These are phyloP conservation scores for Hypoxylon sp. DNA, from an alignment of 2,329 filamentous ascomycete genomes.

Conservation along the genomic window DNA sequence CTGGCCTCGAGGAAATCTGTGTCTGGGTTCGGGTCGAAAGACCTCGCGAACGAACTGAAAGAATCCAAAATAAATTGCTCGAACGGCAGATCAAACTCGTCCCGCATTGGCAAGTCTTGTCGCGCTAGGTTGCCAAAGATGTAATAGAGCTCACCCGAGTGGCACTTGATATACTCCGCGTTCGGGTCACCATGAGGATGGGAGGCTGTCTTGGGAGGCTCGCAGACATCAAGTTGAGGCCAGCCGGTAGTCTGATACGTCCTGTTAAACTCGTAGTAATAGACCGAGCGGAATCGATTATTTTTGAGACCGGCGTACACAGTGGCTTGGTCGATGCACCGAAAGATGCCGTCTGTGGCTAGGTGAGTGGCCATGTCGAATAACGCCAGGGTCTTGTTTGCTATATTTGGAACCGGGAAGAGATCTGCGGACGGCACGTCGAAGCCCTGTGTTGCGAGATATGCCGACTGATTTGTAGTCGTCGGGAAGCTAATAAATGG, in stretches of 20 bases:
- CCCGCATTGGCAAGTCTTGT: slow-evolving; percentile 61
- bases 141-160: slow-evolving; percentile 69
- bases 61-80: slow-evolving; percentile 61
- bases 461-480: slow-evolving; percentile 53
- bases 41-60: slow-evolving; percentile 66
- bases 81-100: slow-evolving; percentile 59
- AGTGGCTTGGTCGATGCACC: slow-evolving; percentile 72
- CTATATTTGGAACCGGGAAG: slow-evolving; percentile 64
- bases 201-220: slow-evolving; percentile 55
- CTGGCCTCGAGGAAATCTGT: slow-evolving; percentile 61
- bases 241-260: slow-evolving; percentile 68
- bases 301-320: slow-evolving; percentile 64
- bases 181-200: slow-evolving; percentile 50
- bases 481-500: slow-evolving; percentile 66
- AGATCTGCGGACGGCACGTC: slow-evolving; percentile 57
- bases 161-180: slow-evolving; percentile 65
- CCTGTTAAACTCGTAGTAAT: slow-evolving; percentile 73
- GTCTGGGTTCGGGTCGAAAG: slow-evolving; percentile 66
- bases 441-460: slow-evolving; percentile 55
- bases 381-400: slow-evolving; percentile 66
- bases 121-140: slow-evolving; percentile 66
- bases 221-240: slow-evolving; percentile 67
- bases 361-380: slow-evolving; percentile 70
- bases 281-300: slow-evolving; percentile 64
- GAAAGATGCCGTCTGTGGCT: slow-evolving; percentile 71